Conservation (phyloP, 805 yeast genomes). For the Starmerella apicola region DNA sequence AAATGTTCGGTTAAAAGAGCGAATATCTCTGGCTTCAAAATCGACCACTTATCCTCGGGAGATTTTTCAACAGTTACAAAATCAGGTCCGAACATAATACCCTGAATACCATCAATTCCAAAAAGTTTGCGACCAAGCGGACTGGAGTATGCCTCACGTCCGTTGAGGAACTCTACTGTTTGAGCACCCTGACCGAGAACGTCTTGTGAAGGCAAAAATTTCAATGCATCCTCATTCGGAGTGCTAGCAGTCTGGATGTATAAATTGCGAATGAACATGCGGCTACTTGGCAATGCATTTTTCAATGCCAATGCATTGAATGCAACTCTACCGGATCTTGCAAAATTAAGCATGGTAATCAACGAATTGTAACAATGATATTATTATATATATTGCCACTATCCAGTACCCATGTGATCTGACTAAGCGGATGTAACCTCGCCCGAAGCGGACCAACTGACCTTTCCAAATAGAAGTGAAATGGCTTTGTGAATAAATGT, state of each 20-base stretch:
- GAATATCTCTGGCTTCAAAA: conserved; percentile 52
- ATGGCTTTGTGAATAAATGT: too few species aligned
- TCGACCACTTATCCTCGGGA: conserved; percentile 52
- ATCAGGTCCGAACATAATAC: conserved; percentile 70
- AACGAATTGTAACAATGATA: too few species aligned
- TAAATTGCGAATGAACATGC: conserved; percentile 11
- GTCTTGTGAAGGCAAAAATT: conserved; percentile 63
- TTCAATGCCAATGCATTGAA: too few species aligned
- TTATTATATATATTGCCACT: too few species aligned
- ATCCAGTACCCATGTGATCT: too few species aligned
- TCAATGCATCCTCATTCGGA: conserved; percentile 76
- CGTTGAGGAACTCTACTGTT: conserved; percentile 60
- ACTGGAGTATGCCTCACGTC: conserved; percentile 62
- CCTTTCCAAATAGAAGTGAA: too few species aligned
- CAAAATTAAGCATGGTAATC: too few species aligned
- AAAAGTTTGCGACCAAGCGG: conserved; percentile 69
- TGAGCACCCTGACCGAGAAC: conserved; percentile 48
- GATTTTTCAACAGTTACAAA: conserved; percentile 71
- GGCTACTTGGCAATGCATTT: too few species aligned
- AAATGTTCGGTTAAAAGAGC: conserved; percentile 36
- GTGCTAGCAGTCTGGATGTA: conserved; percentile 70
- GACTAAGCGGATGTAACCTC: too few species aligned
- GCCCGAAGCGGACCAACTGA: too few species aligned
- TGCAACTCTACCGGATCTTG: too few species aligned
- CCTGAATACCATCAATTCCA: conserved; percentile 59